phyloP scores from a whole-genome alignment of 192 early-diverging fungal species.

The Obelidium mucronatum region DNA sequence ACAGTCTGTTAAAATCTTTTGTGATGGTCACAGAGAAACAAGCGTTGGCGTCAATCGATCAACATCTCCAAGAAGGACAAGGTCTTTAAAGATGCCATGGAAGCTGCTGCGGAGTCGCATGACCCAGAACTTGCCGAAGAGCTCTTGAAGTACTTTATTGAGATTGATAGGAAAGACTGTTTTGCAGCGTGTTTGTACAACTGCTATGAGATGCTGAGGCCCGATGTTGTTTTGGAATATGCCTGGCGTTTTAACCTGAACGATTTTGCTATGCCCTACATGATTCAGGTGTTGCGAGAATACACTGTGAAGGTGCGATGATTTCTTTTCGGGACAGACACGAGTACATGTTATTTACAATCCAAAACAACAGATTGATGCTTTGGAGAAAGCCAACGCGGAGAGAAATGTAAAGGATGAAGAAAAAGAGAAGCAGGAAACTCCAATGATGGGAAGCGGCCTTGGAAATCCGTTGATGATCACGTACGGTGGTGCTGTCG shows the following conservation, averaged over 20 bases:
- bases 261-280: slow-evolving; percentile 98
- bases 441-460: slow-evolving; percentile 67
- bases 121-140: slow-evolving; percentile 93
- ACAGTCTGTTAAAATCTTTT: neutral
- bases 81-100: slow-evolving; percentile 99
- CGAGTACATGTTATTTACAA: neutral
- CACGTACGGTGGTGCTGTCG: slow-evolving; percentile 59
- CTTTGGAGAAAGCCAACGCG: slow-evolving; percentile 57
- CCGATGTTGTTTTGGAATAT: slow-evolving; percentile 94
- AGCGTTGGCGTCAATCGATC: slow-evolving; percentile 96
- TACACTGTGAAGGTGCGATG: slow-evolving; percentile 73
- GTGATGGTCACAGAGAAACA: slow-evolving; percentile 71
- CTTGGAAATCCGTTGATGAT: slow-evolving; percentile 81
- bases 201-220: slow-evolving; percentile 94
- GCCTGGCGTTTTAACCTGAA: slow-evolving; percentile 87
- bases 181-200: slow-evolving; percentile 92
- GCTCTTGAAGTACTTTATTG: slow-evolving; percentile 94
- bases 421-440: slow-evolving; percentile 66
- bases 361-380: slow-evolving; percentile 48
- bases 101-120: slow-evolving; percentile 91
- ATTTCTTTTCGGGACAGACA: neutral
- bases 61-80: slow-evolving; percentile 95
- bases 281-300: slow-evolving; percentile 91
- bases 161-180: slow-evolving; percentile 88
- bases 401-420: slow-evolving; percentile 56